Conservation (phyloP, 345 rosid species). For the Eucalyptus melliodora region DNA sequence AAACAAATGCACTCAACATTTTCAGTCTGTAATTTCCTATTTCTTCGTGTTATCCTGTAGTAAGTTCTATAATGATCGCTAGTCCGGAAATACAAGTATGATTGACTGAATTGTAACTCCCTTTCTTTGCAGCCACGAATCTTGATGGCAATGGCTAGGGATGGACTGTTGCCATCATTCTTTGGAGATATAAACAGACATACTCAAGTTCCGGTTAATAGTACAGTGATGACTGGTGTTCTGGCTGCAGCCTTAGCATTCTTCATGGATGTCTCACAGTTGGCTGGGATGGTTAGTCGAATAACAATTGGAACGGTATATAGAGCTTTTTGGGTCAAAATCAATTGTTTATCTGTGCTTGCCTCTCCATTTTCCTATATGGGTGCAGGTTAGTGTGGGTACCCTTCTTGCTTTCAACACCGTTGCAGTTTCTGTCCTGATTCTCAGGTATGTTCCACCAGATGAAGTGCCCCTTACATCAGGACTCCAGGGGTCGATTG, state of each 20-base stretch:
- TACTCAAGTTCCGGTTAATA: slow-evolving; percentile 74
- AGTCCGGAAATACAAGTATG: background rate
- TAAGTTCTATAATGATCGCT: background rate
- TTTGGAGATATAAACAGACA: slow-evolving; percentile 60
- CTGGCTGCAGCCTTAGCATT: slow-evolving; percentile 62
- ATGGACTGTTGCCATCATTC: slow-evolving; percentile 75
- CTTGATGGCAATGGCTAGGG: slow-evolving; percentile 94
- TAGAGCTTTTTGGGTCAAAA: background rate
- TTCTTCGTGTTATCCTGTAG: background rate
- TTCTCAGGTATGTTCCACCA: slow-evolving; percentile 92
- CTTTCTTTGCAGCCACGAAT: slow-evolving; percentile 54
- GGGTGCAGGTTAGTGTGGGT: slow-evolving; percentile 88
- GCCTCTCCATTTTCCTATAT: background rate
- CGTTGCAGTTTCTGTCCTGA: slow-evolving; percentile 82
- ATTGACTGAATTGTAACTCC: background rate
- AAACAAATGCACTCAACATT: background rate
- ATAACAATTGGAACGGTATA: background rate
- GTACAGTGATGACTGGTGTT: slow-evolving; percentile 60
- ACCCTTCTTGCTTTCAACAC: slow-evolving; percentile 93
- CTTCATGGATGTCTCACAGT: slow-evolving; percentile 75
- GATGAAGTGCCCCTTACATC: slow-evolving; percentile 77
- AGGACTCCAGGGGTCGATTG: slow-evolving; percentile 62
- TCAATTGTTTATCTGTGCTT: background rate
- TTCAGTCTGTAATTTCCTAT: background rate
- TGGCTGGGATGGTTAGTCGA: slow-evolving; percentile 75